phyloP scores from a whole-genome alignment of 441 rosid genomes.

The Populus hybrid region DNA sequence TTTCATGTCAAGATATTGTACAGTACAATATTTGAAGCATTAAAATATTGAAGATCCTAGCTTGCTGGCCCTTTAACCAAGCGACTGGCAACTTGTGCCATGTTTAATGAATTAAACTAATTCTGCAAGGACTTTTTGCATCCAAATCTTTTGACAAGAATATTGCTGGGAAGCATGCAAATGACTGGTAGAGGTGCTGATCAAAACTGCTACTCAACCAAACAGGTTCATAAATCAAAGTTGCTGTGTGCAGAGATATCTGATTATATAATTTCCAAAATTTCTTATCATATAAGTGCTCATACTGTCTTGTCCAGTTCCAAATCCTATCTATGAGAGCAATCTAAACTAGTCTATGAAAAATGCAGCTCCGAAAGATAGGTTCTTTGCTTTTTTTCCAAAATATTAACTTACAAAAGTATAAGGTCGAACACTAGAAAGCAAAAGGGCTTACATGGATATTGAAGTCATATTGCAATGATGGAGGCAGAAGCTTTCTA shows the following conservation, averaged over 20 bases:
- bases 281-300: neutral
- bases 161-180: neutral
- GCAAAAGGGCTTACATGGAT: slow-evolving; percentile 62
- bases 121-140: neutral
- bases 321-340: neutral
- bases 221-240: neutral
- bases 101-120: neutral
- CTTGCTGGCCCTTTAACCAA: neutral
- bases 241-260: neutral
- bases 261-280: neutral
- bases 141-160: neutral
- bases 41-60: neutral
- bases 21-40: neutral
- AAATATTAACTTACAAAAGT: slow-evolving; percentile 7
- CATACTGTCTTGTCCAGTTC: neutral
- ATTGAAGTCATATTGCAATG: slow-evolving; percentile 74
- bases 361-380: neutral
- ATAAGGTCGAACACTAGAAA: neutral
- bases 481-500: slow-evolving; percentile 77
- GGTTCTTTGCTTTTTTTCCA: neutral
- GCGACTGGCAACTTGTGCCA: neutral
- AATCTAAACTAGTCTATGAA: neutral
- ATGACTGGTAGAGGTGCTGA: neutral
- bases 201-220: slow-evolving; percentile 3
- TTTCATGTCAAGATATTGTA: neutral